These are phyloP conservation scores for Tetradesmus lagerheimii DNA, from an alignment of 139 green algal genomes.

Conservation along the genomic window DNA sequence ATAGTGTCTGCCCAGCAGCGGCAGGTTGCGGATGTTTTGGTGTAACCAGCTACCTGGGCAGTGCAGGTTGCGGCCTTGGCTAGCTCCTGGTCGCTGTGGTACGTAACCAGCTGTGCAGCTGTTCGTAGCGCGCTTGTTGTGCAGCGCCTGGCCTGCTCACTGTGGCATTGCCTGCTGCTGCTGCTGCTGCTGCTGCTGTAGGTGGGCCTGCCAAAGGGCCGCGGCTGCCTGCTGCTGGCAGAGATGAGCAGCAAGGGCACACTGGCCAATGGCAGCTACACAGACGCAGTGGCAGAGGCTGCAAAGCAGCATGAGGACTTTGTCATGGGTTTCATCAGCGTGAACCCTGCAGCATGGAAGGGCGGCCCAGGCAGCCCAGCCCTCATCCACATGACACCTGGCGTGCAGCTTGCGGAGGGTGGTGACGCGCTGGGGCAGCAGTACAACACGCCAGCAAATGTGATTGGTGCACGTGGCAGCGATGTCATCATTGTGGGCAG, in stretches of 20 bases:
- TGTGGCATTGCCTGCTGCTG: too few relatives aligned
- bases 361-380: conserved; percentile 68
- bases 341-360: conserved; percentile 88
- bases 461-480: conserved; percentile 87
- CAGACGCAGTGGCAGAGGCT: conserved; percentile 81
- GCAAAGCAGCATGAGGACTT: conserved; percentile 90
- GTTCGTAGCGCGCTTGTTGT: too few relatives aligned
- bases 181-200: conserved; percentile 19
- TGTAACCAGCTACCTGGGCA: too few relatives aligned
- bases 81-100: too few relatives aligned
- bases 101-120: too few relatives aligned
- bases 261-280: conserved; percentile 94
- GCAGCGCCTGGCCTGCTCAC: too few relatives aligned
- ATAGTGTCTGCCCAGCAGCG: too few relatives aligned
- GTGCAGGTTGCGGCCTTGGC: too few relatives aligned
- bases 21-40: too few relatives aligned
- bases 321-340: conserved; percentile 99
- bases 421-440: conserved; percentile 97
- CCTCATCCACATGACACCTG: conserved; percentile 99
- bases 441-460: conserved; percentile 95
- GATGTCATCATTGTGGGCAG: conserved; percentile 99
- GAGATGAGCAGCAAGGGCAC: conserved; percentile 98
- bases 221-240: conserved; percentile 85
- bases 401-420: conserved; percentile 92
- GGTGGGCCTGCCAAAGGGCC: conserved; percentile 69